Conservation (phyloP, 768 basidiomycete genomes). For the Scleroderma bovista region DNA sequence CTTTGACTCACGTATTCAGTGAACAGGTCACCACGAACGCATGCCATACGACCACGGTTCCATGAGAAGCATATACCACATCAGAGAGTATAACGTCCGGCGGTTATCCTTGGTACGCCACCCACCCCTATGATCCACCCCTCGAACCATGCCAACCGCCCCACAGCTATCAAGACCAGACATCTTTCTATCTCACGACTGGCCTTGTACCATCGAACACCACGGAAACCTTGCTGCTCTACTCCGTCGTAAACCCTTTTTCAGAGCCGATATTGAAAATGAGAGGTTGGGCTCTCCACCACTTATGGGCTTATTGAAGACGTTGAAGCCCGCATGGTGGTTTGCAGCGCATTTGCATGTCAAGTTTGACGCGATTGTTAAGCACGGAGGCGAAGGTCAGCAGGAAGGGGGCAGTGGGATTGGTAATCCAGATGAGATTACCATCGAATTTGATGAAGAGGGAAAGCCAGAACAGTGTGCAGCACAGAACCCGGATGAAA, state of each 20-base stretch:
- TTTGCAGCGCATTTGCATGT: constrained; percentile 90
- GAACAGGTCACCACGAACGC: constrained; percentile 69
- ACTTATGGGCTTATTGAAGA: constrained; percentile 67
- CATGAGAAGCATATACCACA: constrained; percentile 85
- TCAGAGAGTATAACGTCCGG: constrained; percentile 77
- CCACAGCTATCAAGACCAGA: constrained; percentile 52
- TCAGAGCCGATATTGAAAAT: constrained; percentile 59
- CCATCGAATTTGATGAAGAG: constrained; percentile 25
- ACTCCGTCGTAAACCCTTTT: constrained; percentile 72
- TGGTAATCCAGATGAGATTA: constrained; percentile 36
- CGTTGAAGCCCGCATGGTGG: constrained; percentile 81
- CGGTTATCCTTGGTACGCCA: constrained; percentile 64
- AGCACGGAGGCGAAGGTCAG: constrained; percentile 28
- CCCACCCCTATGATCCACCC: neutral
- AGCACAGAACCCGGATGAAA: constrained; percentile 46
- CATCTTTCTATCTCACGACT: constrained; percentile 94
- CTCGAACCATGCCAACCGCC: neutral
- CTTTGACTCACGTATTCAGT: neutral
- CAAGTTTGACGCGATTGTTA: constrained; percentile 70
- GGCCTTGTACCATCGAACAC: constrained; percentile 83
- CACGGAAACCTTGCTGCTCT: constrained; percentile 66
- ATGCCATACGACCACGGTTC: constrained; percentile 72
- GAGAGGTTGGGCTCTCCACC: constrained; percentile 84
- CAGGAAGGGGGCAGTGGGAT: neutral
- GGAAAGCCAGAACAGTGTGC: constrained; percentile 39